These are phyloP conservation scores for Cytospora piceicola DNA, from an alignment of 2,329 filamentous ascomycete genomes.

Conservation along the genomic window DNA sequence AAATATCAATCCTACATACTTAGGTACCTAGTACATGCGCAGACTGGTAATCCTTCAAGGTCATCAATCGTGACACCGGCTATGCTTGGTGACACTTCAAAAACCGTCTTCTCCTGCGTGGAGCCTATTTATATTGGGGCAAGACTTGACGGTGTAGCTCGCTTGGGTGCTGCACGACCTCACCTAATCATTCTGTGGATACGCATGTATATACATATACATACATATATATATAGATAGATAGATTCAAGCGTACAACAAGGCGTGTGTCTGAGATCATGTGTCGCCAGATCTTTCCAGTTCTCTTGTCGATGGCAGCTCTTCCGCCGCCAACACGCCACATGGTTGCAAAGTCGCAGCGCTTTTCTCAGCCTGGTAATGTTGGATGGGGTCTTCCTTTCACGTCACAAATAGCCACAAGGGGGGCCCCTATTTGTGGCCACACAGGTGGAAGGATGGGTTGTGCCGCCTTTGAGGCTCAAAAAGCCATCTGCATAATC, in stretches of 20 bases:
- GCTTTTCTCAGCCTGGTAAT: slow-evolving; percentile 12
- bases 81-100: slow-evolving; percentile 23
- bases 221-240: background rate
- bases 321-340: slow-evolving; percentile 3
- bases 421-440: slow-evolving; percentile 4
- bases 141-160: slow-evolving; percentile 24
- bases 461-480: slow-evolving; percentile 27
- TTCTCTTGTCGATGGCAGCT: background rate
- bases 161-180: slow-evolving; percentile 12
- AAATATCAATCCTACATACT: background rate
- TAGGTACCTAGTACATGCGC: background rate
- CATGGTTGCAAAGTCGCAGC: slow-evolving; percentile 16
- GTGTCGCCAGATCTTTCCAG: slow-evolving; percentile 13
- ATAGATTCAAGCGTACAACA: background rate
- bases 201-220: slow-evolving; percentile 9
- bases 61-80: slow-evolving; percentile 21
- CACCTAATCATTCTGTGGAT: background rate
- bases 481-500: slow-evolving; percentile 21
- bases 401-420: slow-evolving; percentile 22
- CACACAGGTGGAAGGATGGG: slow-evolving; percentile 13
- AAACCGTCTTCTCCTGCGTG: slow-evolving; percentile 25
- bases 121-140: slow-evolving; percentile 28
- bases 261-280: slow-evolving; percentile 18
- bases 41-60: background rate
- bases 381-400: slow-evolving; percentile 21